Evolutionary conservation across 2,329 filamentous ascomycete species (phyloP).

Genomic region (Pyrenophora teres): DNA sequence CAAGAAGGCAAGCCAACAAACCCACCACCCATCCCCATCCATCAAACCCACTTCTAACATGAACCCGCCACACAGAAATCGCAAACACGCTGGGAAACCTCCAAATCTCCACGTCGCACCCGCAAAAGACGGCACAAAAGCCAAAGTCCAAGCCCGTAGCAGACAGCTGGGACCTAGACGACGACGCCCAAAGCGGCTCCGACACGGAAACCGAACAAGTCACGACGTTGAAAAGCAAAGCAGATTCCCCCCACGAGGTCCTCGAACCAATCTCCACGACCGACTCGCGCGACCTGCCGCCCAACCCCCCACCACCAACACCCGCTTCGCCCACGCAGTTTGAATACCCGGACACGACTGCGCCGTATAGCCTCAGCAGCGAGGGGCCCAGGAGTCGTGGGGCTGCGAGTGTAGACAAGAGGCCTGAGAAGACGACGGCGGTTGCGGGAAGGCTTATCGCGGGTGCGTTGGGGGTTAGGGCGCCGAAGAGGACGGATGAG

Average conservation of each 20-base stretch:
- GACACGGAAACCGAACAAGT: conserved; percentile 40
- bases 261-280: conserved; percentile 27
- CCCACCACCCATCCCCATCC: not conserved
- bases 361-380: conserved; percentile 19
- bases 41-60: not conserved
- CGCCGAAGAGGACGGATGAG: conserved; percentile 83
- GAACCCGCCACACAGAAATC: conserved; percentile 37
- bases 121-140: conserved; percentile 37
- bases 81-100: conserved; percentile 45
- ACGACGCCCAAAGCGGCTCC: conserved; percentile 65
- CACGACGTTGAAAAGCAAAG: not conserved
- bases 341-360: conserved; percentile 35
- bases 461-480: conserved; percentile 79
- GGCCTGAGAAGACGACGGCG: conserved; percentile 91
- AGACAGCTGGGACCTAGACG: conserved; percentile 72
- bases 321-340: conserved; percentile 43
- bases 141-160: conserved; percentile 53
- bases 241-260: conserved; percentile 10
- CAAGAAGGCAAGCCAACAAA: conserved; percentile 9
- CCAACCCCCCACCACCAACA: conserved; percentile 42
- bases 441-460: conserved; percentile 90
- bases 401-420: conserved; percentile 38
- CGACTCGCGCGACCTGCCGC: conserved; percentile 15
- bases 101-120: conserved; percentile 41
- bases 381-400: conserved; percentile 27